Evolutionary conservation across 2,329 filamentous ascomycete genomes (phyloP).

Genomic region (Aphanoascus verrucosus): DNA sequence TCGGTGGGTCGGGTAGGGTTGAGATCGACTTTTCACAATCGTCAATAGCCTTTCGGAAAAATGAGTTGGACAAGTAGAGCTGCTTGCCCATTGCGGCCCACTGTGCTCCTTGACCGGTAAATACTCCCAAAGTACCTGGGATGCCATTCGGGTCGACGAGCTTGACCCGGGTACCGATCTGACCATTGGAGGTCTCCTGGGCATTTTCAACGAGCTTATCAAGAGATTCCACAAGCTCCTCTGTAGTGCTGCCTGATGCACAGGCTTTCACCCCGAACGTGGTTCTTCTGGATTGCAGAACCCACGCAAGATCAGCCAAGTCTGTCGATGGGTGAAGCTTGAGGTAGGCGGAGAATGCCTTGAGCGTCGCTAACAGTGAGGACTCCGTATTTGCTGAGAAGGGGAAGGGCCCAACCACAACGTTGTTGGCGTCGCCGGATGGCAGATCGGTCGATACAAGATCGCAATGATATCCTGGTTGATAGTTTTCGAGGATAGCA

Average conservation of each 20-base stretch:
- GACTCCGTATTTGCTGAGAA: neutral
- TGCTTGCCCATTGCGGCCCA: constrained; percentile 21
- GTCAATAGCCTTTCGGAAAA: neutral
- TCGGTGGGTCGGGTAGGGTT: neutral
- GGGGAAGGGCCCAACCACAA: neutral
- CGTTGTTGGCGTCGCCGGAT: neutral
- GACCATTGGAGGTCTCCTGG: too few relatives aligned
- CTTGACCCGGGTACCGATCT: too few relatives aligned
- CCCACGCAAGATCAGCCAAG: neutral
- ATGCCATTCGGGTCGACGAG: neutral
- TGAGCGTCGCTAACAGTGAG: too few relatives aligned
- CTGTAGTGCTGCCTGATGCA: neutral
- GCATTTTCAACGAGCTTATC: too few relatives aligned
- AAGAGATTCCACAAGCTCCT: neutral
- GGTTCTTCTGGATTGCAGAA: neutral
- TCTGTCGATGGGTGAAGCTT: neutral
- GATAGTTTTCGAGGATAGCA: constrained; percentile 17
- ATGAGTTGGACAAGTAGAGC: constrained; percentile 14
- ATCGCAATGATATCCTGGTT: neutral
- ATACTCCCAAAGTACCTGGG: constrained; percentile 17
- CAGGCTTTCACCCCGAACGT: neutral
- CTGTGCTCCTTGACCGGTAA: constrained; percentile 25
- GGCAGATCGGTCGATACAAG: neutral
- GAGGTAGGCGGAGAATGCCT: too few relatives aligned
- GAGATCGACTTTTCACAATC: neutral